Percentiles rank a stretch among this genome's conserved stretches.
Conservation (phyloP, 768 basidiomycete species). For the Tulasnella calospora region DNA sequence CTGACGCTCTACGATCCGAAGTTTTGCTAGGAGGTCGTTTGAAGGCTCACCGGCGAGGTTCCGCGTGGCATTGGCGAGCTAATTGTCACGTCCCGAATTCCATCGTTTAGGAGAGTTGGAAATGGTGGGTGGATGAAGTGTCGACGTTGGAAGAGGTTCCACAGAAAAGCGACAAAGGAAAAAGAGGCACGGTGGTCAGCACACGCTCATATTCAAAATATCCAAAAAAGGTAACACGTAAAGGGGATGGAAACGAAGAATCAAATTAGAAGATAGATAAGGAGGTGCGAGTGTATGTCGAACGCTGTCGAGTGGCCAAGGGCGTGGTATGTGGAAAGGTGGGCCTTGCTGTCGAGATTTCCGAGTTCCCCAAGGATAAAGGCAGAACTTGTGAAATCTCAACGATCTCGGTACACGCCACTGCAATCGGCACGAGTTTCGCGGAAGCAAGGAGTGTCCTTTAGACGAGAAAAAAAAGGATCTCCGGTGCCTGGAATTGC, state of each 20-base stretch:
- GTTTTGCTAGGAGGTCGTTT: conserved; percentile 62
- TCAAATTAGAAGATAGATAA: neutral
- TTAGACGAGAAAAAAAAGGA: neutral
- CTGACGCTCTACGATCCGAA: conserved; percentile 83
- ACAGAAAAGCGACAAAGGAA: neutral
- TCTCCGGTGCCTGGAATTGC: conserved; percentile 7
- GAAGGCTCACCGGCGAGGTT: conserved; percentile 71
- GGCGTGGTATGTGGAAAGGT: neutral
- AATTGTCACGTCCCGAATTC: neutral
- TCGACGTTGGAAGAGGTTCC: neutral
- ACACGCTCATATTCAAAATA: neutral
- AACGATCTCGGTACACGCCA: neutral
- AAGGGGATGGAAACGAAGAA: neutral
- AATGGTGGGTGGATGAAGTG: neutral
- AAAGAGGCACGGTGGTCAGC: neutral
- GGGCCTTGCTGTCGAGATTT: neutral
- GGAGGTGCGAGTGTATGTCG: neutral
- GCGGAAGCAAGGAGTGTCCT: neutral
- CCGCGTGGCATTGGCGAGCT: conserved; percentile 68
- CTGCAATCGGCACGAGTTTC: too few species aligned
- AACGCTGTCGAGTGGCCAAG: neutral
- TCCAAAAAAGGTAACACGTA: neutral
- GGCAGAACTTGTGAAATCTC: conserved; percentile 3
- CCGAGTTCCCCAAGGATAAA: neutral
- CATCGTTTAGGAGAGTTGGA: neutral